Evolutionary conservation across 176 grass and related monocot genomes (phyloP).

Genomic region (Ensete glaucum): DNA sequence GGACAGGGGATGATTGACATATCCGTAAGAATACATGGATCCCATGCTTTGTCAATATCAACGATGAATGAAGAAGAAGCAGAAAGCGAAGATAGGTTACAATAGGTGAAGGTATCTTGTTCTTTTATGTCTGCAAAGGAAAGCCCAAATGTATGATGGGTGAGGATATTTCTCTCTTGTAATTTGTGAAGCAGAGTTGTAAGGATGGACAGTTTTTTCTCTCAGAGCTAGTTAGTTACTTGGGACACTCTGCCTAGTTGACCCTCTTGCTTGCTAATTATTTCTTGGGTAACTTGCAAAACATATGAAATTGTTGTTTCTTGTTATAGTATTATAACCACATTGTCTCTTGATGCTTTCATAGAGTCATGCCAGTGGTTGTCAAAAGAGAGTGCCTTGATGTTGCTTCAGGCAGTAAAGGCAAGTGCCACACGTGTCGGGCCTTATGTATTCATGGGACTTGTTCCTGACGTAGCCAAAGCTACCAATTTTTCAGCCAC

Average conservation of each 20-base stretch:
- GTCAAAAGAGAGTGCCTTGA: slow-evolving; percentile 37
- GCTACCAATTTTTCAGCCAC: slow-evolving; percentile 14
- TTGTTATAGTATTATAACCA: neutral
- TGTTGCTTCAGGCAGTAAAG: slow-evolving; percentile 40
- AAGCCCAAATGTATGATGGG: neutral
- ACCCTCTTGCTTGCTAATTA: neutral
- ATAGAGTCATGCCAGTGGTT: slow-evolving; percentile 74
- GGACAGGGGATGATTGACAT: neutral
- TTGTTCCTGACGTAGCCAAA: slow-evolving; percentile 26
- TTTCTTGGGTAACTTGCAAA: neutral
- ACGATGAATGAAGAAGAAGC: neutral
- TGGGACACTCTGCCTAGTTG: neutral
- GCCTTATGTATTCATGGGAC: slow-evolving; percentile 35
- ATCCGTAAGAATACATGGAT: neutral
- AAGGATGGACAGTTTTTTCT: neutral
- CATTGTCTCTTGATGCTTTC: neutral
- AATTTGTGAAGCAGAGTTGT: too few species aligned
- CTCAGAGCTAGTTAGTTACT: neutral
- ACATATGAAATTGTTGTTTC: neutral
- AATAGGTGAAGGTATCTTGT: neutral
- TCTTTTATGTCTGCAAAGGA: neutral
- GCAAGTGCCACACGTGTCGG: slow-evolving; percentile 42
- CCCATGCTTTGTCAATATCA: neutral
- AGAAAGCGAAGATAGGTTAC: neutral
- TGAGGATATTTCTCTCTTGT: too few species aligned